Evolutionary conservation across 2,329 filamentous ascomycete genomes (phyloP), one percentile per base, ranked within the genome.

Genomic region (Rhynchosporium agropyri): DNA sequence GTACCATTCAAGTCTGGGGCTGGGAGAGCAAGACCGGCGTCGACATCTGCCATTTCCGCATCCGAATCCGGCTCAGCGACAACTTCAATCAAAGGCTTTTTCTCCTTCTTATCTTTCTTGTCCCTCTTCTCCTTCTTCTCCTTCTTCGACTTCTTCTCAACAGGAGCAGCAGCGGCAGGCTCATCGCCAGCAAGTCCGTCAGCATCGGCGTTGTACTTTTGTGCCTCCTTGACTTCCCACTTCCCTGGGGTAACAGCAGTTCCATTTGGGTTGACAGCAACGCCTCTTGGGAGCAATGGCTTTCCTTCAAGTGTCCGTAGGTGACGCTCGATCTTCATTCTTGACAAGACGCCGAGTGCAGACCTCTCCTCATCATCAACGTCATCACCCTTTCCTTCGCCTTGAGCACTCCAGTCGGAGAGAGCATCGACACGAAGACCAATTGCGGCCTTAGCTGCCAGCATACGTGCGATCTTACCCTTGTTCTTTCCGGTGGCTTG

Each of bases 401-500:
- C 86, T 62, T 89, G 85, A 53, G 84, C 83, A 67, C 85, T 85
- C 82, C 90, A 92, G 67, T 93, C 90, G 60, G 88, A 87, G 50
- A 96, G 84, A 33, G 95, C 92, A 77, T 99, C 95, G 56, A 97
- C 90, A 79, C 95, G 92, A 55, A 97, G 83, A 82, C 93, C 93
- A 57, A 99, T 86, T 31, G 95, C 92, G 53, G 94, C 88, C 83
- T 98, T 98, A 70, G 94, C 90, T 55, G 95, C 90, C 65, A 99
- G 85, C 83, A 97, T 92, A 84, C 95, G 91, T 48, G 95, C 95
- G 74, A 99, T 97, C 84, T 99, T 99, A 73, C 95, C 95, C 88
- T 99, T 99, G 83, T 98, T 98, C 82, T 92, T 94, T 73, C 95
- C 95, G 26, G 91, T 96, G 36, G 95, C 95, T 80, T 99, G 95